Base-by-base conservation (phyloP, 768 basidiomycete genomes). In the Bullera alba region DNA sequence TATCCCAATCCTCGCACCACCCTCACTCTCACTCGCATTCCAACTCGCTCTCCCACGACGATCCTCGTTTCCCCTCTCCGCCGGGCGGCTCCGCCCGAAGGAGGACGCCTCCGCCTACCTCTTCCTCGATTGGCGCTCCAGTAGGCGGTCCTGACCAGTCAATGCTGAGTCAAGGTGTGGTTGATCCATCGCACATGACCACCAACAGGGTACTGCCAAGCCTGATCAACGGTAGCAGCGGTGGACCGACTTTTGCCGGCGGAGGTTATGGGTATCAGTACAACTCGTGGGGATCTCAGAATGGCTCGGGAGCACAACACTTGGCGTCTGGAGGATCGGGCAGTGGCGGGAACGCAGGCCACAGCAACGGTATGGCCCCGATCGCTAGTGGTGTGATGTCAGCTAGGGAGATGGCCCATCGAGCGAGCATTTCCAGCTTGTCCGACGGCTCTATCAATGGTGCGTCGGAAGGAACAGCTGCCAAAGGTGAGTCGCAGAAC, bases 181-280 rank as follows among this genome's bases (percentile, higher is more conserved):
- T 67, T 5, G 65, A 67, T 39, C 65, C 62, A 7, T 43, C 52
- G 5, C 54, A 36, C 44, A 67, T 67, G 61, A 37, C n/a, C n/a
- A n/a, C n/a, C n/a, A n/a, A n/a, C n/a, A n/a, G n/a, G n/a, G n/a
- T n/a, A n/a, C n/a, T n/a, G n/a, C n/a, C n/a, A n/a, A n/a, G n/a
- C n/a, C n/a, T n/a, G n/a, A n/a, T n/a, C n/a, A n/a, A n/a, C n/a
- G n/a, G n/a, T n/a, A n/a, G n/a, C n/a, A n/a, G n/a, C n/a, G n/a
- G n/a, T n/a, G n/a, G n/a, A n/a, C n/a, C n/a, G n/a, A n/a, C n/a
- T n/a, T n/a, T n/a, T n/a, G n/a, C n/a, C n/a, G n/a, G n/a, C n/a
- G n/a, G n/a, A n/a, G n/a, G n/a, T n/a, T n/a, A n/a, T n/a, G n/a
- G n/a, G n/a, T n/a, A n/a, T n/a, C n/a, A n/a, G n/a, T n/a, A n/a